phyloP scores from a whole-genome alignment of 345 rosid species.

The Moricandia arvensis region DNA sequence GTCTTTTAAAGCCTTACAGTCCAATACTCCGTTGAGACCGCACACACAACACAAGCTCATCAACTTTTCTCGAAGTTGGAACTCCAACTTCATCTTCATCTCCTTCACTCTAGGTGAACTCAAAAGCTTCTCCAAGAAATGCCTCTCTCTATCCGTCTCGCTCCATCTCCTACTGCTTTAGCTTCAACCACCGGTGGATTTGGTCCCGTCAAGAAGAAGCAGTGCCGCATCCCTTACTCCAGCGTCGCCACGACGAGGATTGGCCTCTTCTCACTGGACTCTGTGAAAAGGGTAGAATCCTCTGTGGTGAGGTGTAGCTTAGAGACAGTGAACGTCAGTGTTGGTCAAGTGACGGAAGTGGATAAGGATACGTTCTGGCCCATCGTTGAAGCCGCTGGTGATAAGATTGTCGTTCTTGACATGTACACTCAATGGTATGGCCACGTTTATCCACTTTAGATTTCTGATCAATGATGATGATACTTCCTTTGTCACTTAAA shows the following conservation, averaged over 20 bases:
- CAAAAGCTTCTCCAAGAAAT: constrained; percentile 4
- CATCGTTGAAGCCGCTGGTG: constrained; percentile 79
- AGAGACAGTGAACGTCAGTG: constrained; percentile 60
- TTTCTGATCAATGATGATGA: not conserved
- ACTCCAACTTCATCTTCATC: not conserved
- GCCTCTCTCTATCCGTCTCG: constrained; percentile 44
- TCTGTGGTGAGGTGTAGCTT: constrained; percentile 56
- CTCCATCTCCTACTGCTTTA: constrained; percentile 38
- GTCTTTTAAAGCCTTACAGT: not conserved
- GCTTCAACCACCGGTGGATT: constrained; percentile 18
- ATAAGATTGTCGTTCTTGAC: constrained; percentile 85
- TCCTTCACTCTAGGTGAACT: not conserved
- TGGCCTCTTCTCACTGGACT: constrained; percentile 12
- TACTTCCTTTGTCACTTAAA: not conserved
- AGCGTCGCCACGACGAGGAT: constrained; percentile 15
- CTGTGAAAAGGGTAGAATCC: constrained; percentile 13
- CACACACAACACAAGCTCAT: constrained; percentile 16
- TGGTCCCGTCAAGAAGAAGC: constrained; percentile 3
- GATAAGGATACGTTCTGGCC: constrained; percentile 94
- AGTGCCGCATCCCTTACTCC: constrained; percentile 42
- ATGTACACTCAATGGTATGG: constrained; percentile 93
- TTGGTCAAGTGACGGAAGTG: constrained; percentile 92
- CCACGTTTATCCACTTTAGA: not conserved
- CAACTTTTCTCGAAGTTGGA: not conserved
- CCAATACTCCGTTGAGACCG: constrained; percentile 28